Conservation (phyloP, 2,329 filamentous ascomycete species). For the Thielaviopsis cerberus region DNA sequence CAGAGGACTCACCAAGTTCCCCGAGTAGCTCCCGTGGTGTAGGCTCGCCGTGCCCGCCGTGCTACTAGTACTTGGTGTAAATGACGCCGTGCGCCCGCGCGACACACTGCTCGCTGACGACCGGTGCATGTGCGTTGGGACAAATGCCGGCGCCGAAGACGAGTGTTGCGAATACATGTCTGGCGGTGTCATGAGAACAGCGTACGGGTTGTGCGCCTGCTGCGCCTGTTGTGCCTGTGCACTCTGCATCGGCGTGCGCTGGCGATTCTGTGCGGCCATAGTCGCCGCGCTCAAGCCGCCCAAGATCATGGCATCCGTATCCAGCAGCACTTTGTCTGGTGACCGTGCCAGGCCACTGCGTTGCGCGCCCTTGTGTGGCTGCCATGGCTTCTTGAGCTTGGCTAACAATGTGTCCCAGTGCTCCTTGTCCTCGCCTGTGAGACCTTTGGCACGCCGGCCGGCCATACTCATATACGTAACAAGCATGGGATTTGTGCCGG, state of each 20-base stretch:
- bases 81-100: constrained; percentile 1
- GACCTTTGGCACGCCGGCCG: constrained; percentile 17
- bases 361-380: background rate
- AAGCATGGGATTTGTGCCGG: constrained; percentile 20
- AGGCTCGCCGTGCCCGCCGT: background rate
- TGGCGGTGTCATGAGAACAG: background rate
- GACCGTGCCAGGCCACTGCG: background rate
- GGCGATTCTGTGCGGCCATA: background rate
- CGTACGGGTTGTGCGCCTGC: background rate
- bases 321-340: background rate
- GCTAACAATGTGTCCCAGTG: constrained; percentile 18
- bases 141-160: background rate
- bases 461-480: constrained; percentile 21
- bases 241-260: background rate
- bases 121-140: background rate
- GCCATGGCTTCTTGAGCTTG: constrained; percentile 14
- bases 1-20: constrained; percentile 2
- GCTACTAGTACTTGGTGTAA: background rate
- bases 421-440: constrained; percentile 19
- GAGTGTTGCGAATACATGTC: background rate
- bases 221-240: background rate
- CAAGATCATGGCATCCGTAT: background rate
- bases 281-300: background rate
- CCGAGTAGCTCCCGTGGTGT: background rate
- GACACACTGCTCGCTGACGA: background rate